A percentile compares a stretch with the other conserved stretches of the same genome.
phyloP scores from a whole-genome alignment of 2,329 filamentous ascomycete genomes.

The Ceratocystis destructans region DNA sequence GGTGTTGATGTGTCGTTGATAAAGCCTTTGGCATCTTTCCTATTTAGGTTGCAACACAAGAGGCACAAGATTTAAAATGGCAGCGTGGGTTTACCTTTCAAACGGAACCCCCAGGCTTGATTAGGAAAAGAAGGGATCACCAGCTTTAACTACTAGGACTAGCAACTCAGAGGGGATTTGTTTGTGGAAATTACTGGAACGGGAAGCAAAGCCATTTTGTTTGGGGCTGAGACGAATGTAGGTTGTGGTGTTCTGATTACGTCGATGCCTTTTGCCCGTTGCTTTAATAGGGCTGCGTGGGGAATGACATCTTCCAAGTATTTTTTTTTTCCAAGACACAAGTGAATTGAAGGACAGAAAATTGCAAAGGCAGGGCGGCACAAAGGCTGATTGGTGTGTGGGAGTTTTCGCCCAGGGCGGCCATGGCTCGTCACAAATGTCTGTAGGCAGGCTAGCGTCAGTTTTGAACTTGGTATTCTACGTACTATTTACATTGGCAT shows the following conservation, averaged over 20 bases:
- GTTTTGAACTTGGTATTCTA: too few species aligned
- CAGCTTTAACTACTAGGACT: neutral
- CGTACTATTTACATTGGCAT: too few species aligned
- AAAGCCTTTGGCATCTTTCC: slow-evolving; percentile 3
- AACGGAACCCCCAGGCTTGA: neutral
- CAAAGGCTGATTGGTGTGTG: too few species aligned
- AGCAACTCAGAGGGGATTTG: neutral
- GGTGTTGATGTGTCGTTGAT: neutral
- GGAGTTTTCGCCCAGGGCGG: too few species aligned
- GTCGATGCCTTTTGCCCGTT: neutral
- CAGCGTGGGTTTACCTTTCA: neutral
- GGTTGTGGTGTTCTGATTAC: neutral
- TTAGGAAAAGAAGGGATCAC: slow-evolving; percentile 8
- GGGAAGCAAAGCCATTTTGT: neutral
- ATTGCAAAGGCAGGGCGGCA: too few species aligned
- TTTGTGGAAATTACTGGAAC: neutral
- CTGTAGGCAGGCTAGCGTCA: too few species aligned
- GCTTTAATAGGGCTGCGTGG: too few species aligned
- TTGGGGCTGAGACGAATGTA: neutral
- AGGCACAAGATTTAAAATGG: neutral
- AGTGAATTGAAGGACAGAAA: too few species aligned
- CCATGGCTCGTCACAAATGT: too few species aligned
- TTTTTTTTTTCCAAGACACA: too few species aligned
- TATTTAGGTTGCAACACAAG: slow-evolving; percentile 2
- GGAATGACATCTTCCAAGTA: too few species aligned